Percentiles rank a stretch among this genome's conserved stretches.
These are phyloP conservation scores for Aspergillus luchuensis DNA, from an alignment of 2,329 filamentous ascomycete species.

Conservation along the genomic window DNA sequence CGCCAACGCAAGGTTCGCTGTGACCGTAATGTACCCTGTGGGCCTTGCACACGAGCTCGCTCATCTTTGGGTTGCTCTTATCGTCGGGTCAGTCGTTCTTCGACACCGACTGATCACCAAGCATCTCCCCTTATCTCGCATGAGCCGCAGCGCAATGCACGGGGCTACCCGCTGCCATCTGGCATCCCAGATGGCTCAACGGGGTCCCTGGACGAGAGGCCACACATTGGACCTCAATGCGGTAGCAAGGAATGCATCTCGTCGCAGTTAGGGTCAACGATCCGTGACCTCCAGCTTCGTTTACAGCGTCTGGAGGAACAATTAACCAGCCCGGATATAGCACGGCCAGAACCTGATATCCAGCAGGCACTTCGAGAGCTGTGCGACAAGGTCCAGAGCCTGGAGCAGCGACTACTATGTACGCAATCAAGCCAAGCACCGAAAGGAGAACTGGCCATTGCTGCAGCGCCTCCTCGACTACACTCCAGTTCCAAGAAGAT, in stretches of 20 bases:
- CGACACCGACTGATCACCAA: not conserved
- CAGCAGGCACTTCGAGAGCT: conserved; percentile 11
- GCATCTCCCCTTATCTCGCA: conserved; percentile 10
- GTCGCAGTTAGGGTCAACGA: not conserved
- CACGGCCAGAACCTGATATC: not conserved
- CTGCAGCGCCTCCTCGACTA: conserved; percentile 10
- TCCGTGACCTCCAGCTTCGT: conserved; percentile 8
- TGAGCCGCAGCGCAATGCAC: not conserved
- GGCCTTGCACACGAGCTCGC: conserved; percentile 27
- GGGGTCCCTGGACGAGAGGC: not conserved
- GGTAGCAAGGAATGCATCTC: not conserved
- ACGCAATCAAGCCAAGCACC: not conserved
- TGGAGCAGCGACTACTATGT: conserved; percentile 13
- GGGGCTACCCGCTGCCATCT: not conserved
- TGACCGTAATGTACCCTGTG: conserved; percentile 31
- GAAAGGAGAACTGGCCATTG: not conserved
- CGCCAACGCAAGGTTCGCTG: conserved; percentile 35
- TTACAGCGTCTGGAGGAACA: conserved; percentile 12
- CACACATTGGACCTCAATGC: not conserved
- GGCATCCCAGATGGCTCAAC: not conserved
- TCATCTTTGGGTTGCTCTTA: conserved; percentile 28
- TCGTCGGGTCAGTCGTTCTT: conserved; percentile 11
- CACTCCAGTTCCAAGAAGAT: conserved; percentile 14
- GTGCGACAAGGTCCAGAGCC: conserved; percentile 2
- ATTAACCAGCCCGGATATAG: not conserved